These are phyloP conservation scores for Rhododendron griersonianum DNA, from an alignment of 148 eudicot species.

Conservation along the genomic window DNA sequence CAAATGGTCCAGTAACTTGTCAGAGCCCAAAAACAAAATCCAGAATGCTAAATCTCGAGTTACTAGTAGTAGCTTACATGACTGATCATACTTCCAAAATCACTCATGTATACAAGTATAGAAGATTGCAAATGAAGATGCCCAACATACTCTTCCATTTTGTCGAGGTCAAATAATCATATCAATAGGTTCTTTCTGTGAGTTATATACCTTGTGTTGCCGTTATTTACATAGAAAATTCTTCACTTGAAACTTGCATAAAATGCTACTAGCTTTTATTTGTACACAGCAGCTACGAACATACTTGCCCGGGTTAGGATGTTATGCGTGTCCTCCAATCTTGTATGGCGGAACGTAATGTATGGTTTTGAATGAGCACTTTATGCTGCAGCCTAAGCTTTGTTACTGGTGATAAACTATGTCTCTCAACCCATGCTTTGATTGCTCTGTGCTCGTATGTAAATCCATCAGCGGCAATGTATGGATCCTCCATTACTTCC, in stretches of 20 bases:
- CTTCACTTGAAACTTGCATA: background rate
- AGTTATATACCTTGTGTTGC: background rate
- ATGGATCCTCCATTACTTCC: conserved; percentile 87
- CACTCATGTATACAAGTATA: background rate
- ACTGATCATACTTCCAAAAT: background rate
- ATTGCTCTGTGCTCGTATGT: conserved; percentile 88
- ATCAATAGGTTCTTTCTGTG: background rate
- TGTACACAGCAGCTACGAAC: background rate
- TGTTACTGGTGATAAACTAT: conserved; percentile 67
- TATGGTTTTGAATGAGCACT: conserved; percentile 58
- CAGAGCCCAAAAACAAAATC: background rate
- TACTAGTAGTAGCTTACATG: background rate
- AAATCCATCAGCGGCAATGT: conserved; percentile 84
- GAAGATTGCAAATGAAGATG: background rate
- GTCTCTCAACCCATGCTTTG: conserved; percentile 63
- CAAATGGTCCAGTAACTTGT: background rate
- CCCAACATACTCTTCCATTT: background rate
- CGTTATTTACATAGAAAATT: background rate
- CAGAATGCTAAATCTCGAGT: background rate
- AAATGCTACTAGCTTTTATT: background rate
- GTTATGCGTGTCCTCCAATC: conserved; percentile 59
- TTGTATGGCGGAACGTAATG: conserved; percentile 68
- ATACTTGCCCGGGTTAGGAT: conserved; percentile 17
- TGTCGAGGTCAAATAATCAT: background rate
- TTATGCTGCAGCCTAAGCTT: conserved; percentile 51